Evolutionary conservation across 768 basidiomycete species (phyloP), one percentile per base, ranked within the genome.

Genomic region (Tylopilus plumbeoviolaceoides): DNA sequence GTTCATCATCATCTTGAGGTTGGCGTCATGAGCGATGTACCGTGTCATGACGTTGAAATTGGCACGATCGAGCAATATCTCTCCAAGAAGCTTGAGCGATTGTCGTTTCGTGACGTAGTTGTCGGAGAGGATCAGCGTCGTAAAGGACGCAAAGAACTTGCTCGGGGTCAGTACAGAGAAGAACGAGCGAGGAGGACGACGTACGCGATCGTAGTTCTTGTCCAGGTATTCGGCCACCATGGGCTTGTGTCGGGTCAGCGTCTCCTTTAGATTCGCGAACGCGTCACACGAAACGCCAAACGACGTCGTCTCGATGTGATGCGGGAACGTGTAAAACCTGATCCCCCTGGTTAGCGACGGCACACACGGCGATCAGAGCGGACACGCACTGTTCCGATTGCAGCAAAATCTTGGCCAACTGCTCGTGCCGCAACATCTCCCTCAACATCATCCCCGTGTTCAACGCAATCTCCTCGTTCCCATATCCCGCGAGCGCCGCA

Each of bases 1-100:
- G 71, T 98, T 98, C 97, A 99, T 99, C 92, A 99, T 97, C 87
- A 95, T 91, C 85, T 98, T 98, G 58, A 99, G 79, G 69, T 98
- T 99, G 27, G 85, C 87, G 66, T 98, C 97, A 63, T 86, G 87
- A 9, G 91, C 83, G 61, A 99, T 99, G 68, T 98, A 99, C 7
- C 87, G 82, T 0, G 97, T 98, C 97, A 99, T 99, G 65, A 98
- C 91, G 60, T 80, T 92, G 77, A 98, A 98, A 72, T 99, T 99
- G 44, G 94, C 93, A 27, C 97, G 85, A 72, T 99, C 97, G 42
- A 99, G 84, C 7, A 98, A 77, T 72, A 98, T 98, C 72, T 99
- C 97, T 57, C 97, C 97, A 2, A 99, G 83, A 7, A 98, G 83
- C 72, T 99, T 99, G 62, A 99, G 83, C 1, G 95, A 98, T 70